phyloP scores from a whole-genome alignment of 2,329 filamentous ascomycete species.

The Aureobasidium musti region DNA sequence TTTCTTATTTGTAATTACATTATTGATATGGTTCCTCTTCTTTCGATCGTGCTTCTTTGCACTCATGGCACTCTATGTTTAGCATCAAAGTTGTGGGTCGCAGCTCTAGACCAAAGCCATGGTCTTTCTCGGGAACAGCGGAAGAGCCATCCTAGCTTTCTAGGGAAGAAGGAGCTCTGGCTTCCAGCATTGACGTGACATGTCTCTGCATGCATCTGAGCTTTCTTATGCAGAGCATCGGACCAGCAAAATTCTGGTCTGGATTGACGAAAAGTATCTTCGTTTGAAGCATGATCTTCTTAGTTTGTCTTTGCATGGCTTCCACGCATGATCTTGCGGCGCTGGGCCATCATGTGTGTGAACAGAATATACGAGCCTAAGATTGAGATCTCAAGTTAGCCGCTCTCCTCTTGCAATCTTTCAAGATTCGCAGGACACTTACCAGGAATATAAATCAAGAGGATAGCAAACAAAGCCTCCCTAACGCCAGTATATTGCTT shows the following conservation, averaged over 20 bases:
- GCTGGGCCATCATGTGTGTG: conserved; percentile 92
- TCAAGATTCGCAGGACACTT: conserved; percentile 45
- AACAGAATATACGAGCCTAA: conserved; percentile 79
- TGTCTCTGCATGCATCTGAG: neutral
- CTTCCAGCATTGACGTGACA: neutral
- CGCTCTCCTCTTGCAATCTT: too few relatives aligned
- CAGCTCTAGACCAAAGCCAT: neutral
- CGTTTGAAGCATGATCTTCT: neutral
- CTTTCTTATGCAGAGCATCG: neutral
- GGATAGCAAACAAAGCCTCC: conserved; percentile 48
- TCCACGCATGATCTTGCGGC: conserved; percentile 71
- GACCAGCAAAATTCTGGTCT: neutral
- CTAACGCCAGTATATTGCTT: neutral
- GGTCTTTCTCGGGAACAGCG: too few relatives aligned
- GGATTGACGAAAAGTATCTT: neutral
- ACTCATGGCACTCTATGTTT: too few relatives aligned
- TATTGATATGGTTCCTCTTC: neutral
- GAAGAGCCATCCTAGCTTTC: neutral
- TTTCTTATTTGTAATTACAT: too few relatives aligned
- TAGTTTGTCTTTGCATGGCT: conserved; percentile 22
- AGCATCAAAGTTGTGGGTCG: neutral
- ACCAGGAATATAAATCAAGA: conserved; percentile 81
- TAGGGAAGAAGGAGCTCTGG: neutral
- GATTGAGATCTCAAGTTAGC: neutral
- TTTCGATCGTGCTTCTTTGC: neutral